Percentiles rank a stretch among this genome's conserved stretches.
These are phyloP conservation scores for Pseudohalonectria lignicola DNA, from an alignment of 2,329 filamentous ascomycete species.

Conservation along the genomic window DNA sequence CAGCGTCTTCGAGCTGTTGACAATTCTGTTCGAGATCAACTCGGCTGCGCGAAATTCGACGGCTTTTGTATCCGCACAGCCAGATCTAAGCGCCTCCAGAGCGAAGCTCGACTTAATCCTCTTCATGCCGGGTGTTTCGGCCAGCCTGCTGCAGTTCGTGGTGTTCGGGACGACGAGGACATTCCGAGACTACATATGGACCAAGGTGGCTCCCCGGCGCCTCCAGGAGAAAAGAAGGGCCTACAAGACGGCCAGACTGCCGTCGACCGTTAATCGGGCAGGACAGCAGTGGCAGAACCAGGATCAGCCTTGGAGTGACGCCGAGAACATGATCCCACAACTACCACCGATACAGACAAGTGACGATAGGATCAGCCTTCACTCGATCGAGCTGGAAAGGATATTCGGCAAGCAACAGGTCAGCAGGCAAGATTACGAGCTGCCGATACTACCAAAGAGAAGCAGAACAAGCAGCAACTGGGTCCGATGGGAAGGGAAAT, in stretches of 20 bases:
- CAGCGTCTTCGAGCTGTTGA: neutral
- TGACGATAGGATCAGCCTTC: no score
- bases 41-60: neutral
- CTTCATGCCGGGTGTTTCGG: conserved; percentile 25
- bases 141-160: conserved; percentile 22
- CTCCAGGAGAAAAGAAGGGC: conserved; percentile 5
- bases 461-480: no score
- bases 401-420: no score
- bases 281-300: neutral
- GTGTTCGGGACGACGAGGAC: conserved; percentile 29
- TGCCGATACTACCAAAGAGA: no score
- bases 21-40: neutral
- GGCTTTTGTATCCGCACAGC: neutral
- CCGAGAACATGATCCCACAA: no score
- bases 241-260: neutral
- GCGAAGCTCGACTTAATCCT: conserved; percentile 16
- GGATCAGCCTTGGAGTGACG: neutral
- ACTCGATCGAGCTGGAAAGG: no score
- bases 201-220: conserved; percentile 10
- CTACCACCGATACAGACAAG: no score
- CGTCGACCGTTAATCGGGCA: neutral
- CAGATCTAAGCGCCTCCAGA: neutral
- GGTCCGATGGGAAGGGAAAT: no score
- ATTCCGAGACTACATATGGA: conserved; percentile 17
- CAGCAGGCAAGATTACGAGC: no score